Percentiles rank a stretch among this genome's conserved stretches.
phyloP scores from a whole-genome alignment of 306 rosid genomes.

The Crotalaria pallida region DNA sequence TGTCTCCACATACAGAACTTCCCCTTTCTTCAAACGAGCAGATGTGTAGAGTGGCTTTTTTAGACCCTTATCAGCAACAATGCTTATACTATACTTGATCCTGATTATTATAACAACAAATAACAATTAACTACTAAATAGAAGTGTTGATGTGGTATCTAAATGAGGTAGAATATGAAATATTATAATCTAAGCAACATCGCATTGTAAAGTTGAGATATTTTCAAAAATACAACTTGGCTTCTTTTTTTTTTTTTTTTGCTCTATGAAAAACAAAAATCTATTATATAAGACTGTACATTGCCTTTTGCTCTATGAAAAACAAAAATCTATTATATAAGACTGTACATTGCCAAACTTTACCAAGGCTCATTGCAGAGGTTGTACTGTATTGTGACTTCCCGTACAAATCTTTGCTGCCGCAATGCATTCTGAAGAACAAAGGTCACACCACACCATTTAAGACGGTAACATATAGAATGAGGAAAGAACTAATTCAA shows the following conservation, averaged over 20 bases:
- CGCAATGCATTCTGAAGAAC: conserved; percentile 80
- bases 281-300: neutral
- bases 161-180: neutral
- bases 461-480: conserved; percentile 15
- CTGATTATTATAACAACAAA: conserved; percentile 36
- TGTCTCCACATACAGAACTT: conserved; percentile 88
- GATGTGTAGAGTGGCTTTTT: conserved; percentile 83
- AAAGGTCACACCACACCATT: conserved; percentile 14
- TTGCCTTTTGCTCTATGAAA: neutral
- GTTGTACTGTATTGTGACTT: conserved; percentile 97
- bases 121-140: conserved; percentile 7
- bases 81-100: conserved; percentile 95
- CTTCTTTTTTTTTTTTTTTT: neutral
- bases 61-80: conserved; percentile 96
- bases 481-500: neutral
- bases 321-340: neutral
- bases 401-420: conserved; percentile 81
- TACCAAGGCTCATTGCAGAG: conserved; percentile 99
- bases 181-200: neutral
- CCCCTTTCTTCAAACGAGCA: conserved; percentile 96
- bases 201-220: neutral
- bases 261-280: neutral
- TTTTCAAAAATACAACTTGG: neutral
- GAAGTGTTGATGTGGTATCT: neutral
- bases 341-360: neutral